Percentiles rank a stretch among this genome's conserved stretches.
Conservation (phyloP, 257 asterid genomes). For the Eustoma russellianum region DNA sequence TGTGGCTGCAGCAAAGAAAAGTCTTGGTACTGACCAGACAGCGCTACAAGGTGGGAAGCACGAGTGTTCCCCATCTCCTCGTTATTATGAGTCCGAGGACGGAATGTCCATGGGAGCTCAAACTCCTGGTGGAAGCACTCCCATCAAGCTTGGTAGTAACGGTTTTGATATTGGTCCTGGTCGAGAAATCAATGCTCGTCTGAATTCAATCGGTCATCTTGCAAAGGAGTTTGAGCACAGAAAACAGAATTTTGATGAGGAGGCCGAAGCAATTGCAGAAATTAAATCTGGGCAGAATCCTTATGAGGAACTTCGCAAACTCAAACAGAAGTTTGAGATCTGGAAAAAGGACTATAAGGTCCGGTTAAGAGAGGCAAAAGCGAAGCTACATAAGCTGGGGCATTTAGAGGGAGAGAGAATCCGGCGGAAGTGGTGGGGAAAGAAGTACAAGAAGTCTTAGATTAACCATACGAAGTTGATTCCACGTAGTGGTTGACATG, state of each 20-base stretch:
- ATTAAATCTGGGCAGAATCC: slow-evolving; percentile 34
- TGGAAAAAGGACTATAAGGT: slow-evolving; percentile 63
- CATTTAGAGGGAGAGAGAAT: slow-evolving; percentile 37
- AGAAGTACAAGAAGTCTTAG: slow-evolving; percentile 31
- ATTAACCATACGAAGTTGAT: neutral
- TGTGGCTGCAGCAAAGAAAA: slow-evolving; percentile 61
- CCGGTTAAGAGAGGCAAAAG: slow-evolving; percentile 57
- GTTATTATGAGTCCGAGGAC: slow-evolving; percentile 55
- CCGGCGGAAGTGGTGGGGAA: slow-evolving; percentile 67
- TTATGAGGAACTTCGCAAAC: slow-evolving; percentile 35
- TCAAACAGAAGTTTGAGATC: slow-evolving; percentile 46
- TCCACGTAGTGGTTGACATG: too few species aligned
- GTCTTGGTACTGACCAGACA: slow-evolving; percentile 32
- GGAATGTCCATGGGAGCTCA: slow-evolving; percentile 45
- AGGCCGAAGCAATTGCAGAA: slow-evolving; percentile 36
- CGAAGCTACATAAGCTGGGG: slow-evolving; percentile 34
- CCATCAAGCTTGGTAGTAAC: slow-evolving; percentile 27
- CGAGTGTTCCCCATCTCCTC: slow-evolving; percentile 51
- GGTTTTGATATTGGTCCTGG: slow-evolving; percentile 24
- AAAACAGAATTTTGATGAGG: slow-evolving; percentile 46
- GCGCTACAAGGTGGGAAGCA: slow-evolving; percentile 28
- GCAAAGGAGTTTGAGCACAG: slow-evolving; percentile 51
- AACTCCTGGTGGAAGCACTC: slow-evolving; percentile 59
- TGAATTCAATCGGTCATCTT: slow-evolving; percentile 34
- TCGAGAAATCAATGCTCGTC: slow-evolving; percentile 33